Evolutionary conservation across 1,284 basidiomycete species (phyloP).

Genomic region (Ganoderma lucidum): DNA sequence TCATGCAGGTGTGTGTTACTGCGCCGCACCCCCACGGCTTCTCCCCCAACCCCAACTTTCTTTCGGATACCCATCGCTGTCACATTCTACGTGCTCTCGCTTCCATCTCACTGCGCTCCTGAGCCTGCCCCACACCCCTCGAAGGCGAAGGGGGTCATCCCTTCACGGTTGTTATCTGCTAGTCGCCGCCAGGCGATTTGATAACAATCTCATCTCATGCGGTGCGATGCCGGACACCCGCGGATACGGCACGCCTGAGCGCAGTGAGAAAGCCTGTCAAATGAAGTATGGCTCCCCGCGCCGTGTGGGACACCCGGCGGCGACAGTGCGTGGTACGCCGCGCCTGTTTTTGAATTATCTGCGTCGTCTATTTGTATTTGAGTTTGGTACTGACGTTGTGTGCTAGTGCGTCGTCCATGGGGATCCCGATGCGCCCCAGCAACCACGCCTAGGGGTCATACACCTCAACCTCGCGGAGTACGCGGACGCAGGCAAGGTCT

Average conservation of each 20-base stretch:
- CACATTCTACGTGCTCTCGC: not conserved
- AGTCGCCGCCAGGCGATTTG: constrained; percentile 2
- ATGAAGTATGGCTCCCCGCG: not conserved
- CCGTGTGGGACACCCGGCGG: not conserved
- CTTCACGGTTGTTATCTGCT: constrained; percentile 14
- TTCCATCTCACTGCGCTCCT: not conserved
- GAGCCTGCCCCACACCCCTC: not conserved
- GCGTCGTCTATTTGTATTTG: not conserved
- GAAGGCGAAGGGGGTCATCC: not conserved
- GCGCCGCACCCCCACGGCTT: not conserved
- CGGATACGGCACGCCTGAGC: constrained; percentile 9
- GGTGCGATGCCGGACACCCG: not conserved
- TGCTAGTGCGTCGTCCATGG: constrained; percentile 56
- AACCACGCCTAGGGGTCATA: constrained; percentile 70
- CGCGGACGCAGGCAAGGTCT: constrained; percentile 67
- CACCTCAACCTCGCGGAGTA: constrained; percentile 82
- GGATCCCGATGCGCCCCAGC: constrained; percentile 58
- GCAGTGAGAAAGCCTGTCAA: constrained; percentile 5
- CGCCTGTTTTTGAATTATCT: not conserved
- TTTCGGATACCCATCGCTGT: not conserved
- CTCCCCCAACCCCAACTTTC: not conserved
- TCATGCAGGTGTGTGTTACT: constrained; percentile 60
- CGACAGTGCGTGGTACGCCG: constrained; percentile 4
- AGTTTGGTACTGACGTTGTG: constrained; percentile 14
- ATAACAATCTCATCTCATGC: constrained; percentile 11